Evolutionary conservation across 139 green algal species (phyloP).

Genomic region (Auxenochlorella protothecoides): DNA sequence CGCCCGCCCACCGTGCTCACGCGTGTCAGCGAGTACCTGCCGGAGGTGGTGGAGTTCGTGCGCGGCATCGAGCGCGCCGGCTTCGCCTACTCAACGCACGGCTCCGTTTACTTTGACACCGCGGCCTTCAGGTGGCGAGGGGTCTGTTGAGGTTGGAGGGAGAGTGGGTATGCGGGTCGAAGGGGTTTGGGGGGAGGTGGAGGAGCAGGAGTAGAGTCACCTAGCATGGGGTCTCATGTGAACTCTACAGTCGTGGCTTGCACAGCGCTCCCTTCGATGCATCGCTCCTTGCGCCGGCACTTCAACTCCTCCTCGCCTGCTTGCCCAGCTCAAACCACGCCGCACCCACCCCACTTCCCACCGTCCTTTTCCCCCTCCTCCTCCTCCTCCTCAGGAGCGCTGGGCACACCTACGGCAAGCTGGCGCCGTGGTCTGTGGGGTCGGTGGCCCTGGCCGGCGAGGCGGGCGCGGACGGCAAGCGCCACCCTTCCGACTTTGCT

Average conservation of each 20-base stretch:
- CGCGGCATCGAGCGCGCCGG: constrained; percentile 73
- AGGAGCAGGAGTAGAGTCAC: too few relatives aligned
- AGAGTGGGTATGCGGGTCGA: too few relatives aligned
- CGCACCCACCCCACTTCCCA: background rate
- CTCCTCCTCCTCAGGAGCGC: constrained; percentile 16
- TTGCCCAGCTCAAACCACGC: background rate
- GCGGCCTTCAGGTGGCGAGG: constrained; percentile 55
- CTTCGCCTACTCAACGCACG: constrained; percentile 77
- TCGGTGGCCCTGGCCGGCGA: constrained; percentile 58
- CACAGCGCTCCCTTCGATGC: too few relatives aligned
- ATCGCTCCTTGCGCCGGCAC: too few relatives aligned
- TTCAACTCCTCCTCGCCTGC: background rate
- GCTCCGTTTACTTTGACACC: constrained; percentile 97
- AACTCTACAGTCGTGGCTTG: too few relatives aligned
- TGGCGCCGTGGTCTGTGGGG: constrained; percentile 72
- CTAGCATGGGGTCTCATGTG: too few relatives aligned
- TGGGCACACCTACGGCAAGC: constrained; percentile 86
- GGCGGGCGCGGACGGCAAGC: constrained; percentile 74
- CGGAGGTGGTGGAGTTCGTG: constrained; percentile 67
- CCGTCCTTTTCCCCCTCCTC: background rate
- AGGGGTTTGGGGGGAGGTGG: too few relatives aligned
- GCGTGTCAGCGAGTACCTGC: constrained; percentile 87
- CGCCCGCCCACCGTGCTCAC: constrained; percentile 74
- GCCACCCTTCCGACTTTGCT: constrained; percentile 79
- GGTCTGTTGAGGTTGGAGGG: background rate